Evolutionary conservation across 257 asterid genomes (phyloP), one percentile per base, ranked within the genome.

Genomic region (Eustoma russellianum): DNA sequence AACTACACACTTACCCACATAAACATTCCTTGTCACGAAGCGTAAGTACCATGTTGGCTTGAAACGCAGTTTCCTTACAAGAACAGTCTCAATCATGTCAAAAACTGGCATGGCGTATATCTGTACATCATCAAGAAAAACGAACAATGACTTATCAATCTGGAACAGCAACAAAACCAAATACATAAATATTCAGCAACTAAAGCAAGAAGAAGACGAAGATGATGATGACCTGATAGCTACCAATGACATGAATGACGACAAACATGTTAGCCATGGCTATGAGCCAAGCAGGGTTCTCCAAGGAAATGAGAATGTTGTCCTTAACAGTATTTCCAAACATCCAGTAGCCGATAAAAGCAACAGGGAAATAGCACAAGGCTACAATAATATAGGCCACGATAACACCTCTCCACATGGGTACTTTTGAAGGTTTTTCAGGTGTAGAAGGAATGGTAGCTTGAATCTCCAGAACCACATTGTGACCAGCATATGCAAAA

Each of bases 391-490:
- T 53, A 14, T 79, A 79, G 9, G 83, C 87, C 1, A 74, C 7
- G 0, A 64, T 1, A 2, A 66, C 77, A 1, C 81, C 88, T 61
- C 43, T 72, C 88, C 75, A 64, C 85, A 75, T 81, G 1, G 79
- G 73, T 46, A 62, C 72, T 55, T 77, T 81, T 7, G 88, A 72
- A 24, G 82, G 82, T 0, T 28, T 60, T 1, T 67, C 75, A 0
- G 75, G 67, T 0, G 78, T 50, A 3, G 82, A 74, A 15, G 88
- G 88, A 19, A 80, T 72, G 0, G 78, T 66, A 13, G 85, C 82
- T 44, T 80, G 88, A 64, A 80, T 80, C 60, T 80, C 88, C 57
- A 80, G 34, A 8, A 67, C 85, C 3, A 79, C 85, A 47, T 79
- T 79, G 55, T 73, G 83, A 0, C 83, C 83, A 3, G 83, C 79